phyloP scores from a whole-genome alignment of 192 early-diverging fungal genomes.

The Backusella mclennaniae region DNA sequence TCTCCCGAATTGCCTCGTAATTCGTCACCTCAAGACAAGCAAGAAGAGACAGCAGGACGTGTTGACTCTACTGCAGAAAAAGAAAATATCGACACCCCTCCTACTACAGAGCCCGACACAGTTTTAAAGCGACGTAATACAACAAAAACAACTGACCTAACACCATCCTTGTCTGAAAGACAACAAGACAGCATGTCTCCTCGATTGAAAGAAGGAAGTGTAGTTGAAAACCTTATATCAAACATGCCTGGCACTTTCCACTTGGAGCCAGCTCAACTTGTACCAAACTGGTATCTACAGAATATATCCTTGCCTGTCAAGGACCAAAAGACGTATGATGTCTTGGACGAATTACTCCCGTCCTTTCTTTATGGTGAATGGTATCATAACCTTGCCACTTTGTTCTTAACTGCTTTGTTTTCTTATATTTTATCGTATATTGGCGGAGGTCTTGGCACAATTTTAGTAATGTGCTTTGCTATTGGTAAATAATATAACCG shows the following conservation, averaged over 20 bases:
- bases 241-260: constrained; percentile 6
- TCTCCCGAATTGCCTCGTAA: neutral
- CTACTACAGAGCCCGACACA: neutral
- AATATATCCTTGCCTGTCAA: constrained; percentile 9
- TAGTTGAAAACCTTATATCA: neutral
- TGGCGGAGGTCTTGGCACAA: constrained; percentile 16
- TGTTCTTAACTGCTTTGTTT: constrained; percentile 21
- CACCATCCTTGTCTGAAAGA: neutral
- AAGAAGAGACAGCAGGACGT: neutral
- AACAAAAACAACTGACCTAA: neutral
- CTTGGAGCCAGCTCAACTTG: neutral
- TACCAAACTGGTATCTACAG: constrained; percentile 30
- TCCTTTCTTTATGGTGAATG: constrained; percentile 30
- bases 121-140: neutral
- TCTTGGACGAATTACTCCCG: constrained; percentile 16
- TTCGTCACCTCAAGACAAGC: neutral
- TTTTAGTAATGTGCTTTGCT: constrained; percentile 15
- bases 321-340: neutral
- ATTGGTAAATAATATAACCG: constrained; percentile 20
- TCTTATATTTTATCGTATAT: constrained; percentile 14
- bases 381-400: constrained; percentile 29
- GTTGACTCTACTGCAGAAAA: neutral
- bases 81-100: neutral
- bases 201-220: neutral
- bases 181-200: neutral